These are phyloP conservation scores for Alternaria triticimaculans DNA, from an alignment of 2,329 filamentous ascomycete species.

Conservation along the genomic window DNA sequence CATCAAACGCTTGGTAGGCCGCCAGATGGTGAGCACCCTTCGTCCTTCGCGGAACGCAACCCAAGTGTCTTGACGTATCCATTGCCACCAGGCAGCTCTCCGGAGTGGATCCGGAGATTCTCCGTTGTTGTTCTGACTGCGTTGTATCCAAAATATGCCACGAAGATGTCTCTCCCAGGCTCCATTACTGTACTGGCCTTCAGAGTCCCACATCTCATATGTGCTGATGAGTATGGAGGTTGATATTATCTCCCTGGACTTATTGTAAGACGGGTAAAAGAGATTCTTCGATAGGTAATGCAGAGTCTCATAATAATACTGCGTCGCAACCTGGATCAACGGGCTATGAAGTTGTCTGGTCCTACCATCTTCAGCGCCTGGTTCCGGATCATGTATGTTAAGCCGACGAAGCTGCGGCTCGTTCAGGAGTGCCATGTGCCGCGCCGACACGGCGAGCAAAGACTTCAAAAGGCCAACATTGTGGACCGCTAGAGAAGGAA, in stretches of 20 bases:
- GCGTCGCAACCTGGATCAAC: conserved; percentile 49
- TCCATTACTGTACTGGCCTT: conserved; percentile 50
- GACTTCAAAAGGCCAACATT: conserved; percentile 66
- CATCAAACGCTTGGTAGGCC: conserved; percentile 57
- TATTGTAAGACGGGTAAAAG: conserved; percentile 64
- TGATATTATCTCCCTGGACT: conserved; percentile 64
- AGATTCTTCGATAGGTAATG: conserved; percentile 68
- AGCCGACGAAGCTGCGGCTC: conserved; percentile 28
- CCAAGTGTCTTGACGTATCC: conserved; percentile 71
- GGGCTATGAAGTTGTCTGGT: conserved; percentile 29
- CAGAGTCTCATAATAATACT: conserved; percentile 69
- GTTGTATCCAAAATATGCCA: conserved; percentile 70
- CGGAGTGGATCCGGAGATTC: conserved; percentile 61
- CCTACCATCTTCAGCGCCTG: conserved; percentile 14
- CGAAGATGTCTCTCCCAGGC: conserved; percentile 69
- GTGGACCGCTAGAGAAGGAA: conserved; percentile 51
- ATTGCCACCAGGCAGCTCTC: conserved; percentile 69
- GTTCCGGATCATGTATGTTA: conserved; percentile 37
- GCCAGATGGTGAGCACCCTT: conserved; percentile 65
- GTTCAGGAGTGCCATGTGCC: conserved; percentile 56
- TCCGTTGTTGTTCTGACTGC: conserved; percentile 67
- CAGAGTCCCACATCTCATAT: conserved; percentile 71
- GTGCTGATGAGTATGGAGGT: conserved; percentile 67
- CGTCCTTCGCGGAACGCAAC: conserved; percentile 66
- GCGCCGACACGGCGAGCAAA: conserved; percentile 62